Conservation (phyloP, 2,329 filamentous ascomycete genomes). For the Daldinia sp. region DNA sequence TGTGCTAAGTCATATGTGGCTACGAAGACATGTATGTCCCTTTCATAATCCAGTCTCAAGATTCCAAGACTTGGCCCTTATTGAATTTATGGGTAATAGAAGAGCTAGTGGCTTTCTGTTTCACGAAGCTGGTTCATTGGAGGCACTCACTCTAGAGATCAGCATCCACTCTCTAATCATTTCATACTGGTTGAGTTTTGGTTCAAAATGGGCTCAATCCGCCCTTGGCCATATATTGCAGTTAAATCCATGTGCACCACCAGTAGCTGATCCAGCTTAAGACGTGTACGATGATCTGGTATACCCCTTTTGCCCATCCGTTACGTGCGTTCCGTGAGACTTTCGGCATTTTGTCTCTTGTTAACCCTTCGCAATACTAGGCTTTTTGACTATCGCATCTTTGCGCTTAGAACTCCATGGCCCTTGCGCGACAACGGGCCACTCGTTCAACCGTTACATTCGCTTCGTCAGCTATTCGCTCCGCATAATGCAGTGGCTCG, state of each 20-base stretch:
- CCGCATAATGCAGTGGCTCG: slow-evolving; percentile 2
- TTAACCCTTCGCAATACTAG: background rate
- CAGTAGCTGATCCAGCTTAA: slow-evolving; percentile 13
- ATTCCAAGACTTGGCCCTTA: too few relatives aligned
- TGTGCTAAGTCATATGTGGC: background rate
- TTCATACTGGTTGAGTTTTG: background rate
- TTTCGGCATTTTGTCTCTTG: slow-evolving; percentile 24
- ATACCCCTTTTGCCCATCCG: slow-evolving; percentile 17
- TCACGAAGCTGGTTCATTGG: too few relatives aligned
- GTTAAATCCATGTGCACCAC: background rate
- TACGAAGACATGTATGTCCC: too few relatives aligned
- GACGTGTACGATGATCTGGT: slow-evolving; percentile 26
- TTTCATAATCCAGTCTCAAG: too few relatives aligned
- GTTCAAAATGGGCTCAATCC: background rate
- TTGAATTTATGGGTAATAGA: too few relatives aligned
- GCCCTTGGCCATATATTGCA: slow-evolving; percentile 1
- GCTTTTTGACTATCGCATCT: slow-evolving; percentile 8
- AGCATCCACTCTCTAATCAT: background rate
- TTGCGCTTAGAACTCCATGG: slow-evolving; percentile 3
- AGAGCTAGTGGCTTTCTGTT: too few relatives aligned
- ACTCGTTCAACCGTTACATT: slow-evolving; percentile 6
- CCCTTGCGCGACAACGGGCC: background rate
- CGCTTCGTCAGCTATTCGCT: slow-evolving; percentile 25
- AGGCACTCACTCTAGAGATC: too few relatives aligned
- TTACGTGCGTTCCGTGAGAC: slow-evolving; percentile 13